Evolutionary conservation across 345 rosid genomes (phyloP).

Genomic region (Salix purpurea): DNA sequence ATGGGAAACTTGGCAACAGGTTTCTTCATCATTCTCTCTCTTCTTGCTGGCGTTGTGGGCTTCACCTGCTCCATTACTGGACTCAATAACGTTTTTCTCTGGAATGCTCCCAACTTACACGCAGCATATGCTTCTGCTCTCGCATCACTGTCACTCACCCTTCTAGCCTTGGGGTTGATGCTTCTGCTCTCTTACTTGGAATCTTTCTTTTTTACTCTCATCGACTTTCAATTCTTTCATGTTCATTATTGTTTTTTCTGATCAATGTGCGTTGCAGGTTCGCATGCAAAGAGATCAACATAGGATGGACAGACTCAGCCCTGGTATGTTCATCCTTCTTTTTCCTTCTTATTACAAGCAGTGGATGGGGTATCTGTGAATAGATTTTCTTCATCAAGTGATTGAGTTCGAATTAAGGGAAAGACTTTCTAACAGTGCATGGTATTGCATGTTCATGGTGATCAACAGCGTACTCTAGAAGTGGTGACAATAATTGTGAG

Average conservation of each 20-base stretch:
- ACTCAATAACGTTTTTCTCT: slow-evolving; percentile 36
- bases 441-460: not conserved
- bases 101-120: slow-evolving; percentile 47
- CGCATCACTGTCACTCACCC: slow-evolving; percentile 57
- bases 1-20: slow-evolving; percentile 90
- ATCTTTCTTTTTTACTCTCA: not conserved
- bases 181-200: not conserved
- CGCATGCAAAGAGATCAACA: slow-evolving; percentile 76
- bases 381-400: no score
- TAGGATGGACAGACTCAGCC: slow-evolving; percentile 71
- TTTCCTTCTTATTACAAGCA: no score
- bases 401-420: no score
- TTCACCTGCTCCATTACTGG: slow-evolving; percentile 65
- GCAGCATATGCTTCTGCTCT: slow-evolving; percentile 74
- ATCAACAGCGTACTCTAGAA: slow-evolving; percentile 69
- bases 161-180: slow-evolving; percentile 76
- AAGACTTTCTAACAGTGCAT: no score
- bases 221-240: not conserved
- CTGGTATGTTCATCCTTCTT: slow-evolving; percentile 39
- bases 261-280: slow-evolving; percentile 42
- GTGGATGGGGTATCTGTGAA: no score
- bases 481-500: slow-evolving; percentile 62
- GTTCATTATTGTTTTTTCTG: no score
- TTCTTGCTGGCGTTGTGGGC: slow-evolving; percentile 76
- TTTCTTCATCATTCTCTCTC: slow-evolving; percentile 56